These are phyloP conservation scores for Penicillium sp. DNA, from an alignment of 2,329 filamentous ascomycete species.

Conservation along the genomic window DNA sequence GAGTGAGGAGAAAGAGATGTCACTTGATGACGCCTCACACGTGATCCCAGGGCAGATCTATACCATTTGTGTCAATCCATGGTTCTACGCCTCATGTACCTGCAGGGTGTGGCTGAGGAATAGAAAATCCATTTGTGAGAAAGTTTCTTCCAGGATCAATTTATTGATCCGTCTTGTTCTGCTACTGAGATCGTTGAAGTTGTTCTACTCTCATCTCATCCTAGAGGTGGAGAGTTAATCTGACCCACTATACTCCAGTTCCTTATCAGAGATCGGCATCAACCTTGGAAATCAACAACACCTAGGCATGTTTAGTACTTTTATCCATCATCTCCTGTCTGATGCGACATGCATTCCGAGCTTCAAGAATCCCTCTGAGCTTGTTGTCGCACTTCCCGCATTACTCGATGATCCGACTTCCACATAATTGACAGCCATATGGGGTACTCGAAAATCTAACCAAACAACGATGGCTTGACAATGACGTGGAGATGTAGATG, in stretches of 20 bases:
- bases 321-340: neutral
- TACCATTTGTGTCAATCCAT: neutral
- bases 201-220: neutral
- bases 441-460: neutral
- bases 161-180: neutral
- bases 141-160: too few relatives aligned
- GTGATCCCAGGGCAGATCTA: conserved; percentile 12
- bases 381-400: neutral
- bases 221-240: neutral
- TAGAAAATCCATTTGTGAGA: neutral
- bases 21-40: conserved; percentile 24
- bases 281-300: neutral
- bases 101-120: conserved; percentile 1
- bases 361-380: neutral
- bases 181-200: neutral
- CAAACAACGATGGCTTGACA: neutral
- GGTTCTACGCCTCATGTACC: conserved; percentile 3
- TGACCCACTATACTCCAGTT: conserved; percentile 12
- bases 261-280: conserved; percentile 11
- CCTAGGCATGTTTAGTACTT: neutral
- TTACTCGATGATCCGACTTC: neutral
- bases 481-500: conserved; percentile 1
- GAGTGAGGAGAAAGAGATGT: conserved; percentile 13
- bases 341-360: neutral
- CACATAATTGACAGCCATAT: neutral